Evolutionary conservation across 768 basidiomycete species (phyloP).

Genomic region (Boletales sp.): DNA sequence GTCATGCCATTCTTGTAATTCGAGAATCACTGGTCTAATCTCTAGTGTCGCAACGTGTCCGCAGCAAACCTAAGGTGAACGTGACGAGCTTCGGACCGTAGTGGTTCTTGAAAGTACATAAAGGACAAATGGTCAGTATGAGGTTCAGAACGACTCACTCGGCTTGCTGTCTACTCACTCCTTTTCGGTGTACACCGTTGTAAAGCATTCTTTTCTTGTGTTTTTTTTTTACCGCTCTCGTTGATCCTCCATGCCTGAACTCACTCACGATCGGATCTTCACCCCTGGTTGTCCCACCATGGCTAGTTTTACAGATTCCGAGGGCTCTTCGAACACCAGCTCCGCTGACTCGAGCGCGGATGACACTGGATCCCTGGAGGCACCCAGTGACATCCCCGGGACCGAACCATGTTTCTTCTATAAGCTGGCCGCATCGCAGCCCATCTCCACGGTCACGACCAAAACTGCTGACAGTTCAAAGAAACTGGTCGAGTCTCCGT

Average conservation of each 20-base stretch:
- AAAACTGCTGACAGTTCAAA: neutral
- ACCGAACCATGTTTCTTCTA: conserved; percentile 1
- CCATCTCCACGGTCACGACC: conserved; percentile 3
- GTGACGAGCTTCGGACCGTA: neutral
- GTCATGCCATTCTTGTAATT: no score
- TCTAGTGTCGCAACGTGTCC: neutral
- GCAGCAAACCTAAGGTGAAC: neutral
- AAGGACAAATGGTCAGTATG: conserved; percentile 1
- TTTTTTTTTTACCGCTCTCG: neutral
- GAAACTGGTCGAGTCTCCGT: neutral
- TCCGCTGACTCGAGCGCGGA: neutral
- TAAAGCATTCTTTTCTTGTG: conserved; percentile 1
- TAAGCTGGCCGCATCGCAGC: neutral
- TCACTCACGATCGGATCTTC: neutral
- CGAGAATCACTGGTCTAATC: neutral
- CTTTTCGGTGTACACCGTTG: neutral
- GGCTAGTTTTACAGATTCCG: neutral
- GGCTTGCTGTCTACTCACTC: neutral
- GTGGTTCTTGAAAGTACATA: conserved; percentile 3
- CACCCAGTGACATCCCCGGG: neutral
- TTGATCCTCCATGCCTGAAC: neutral
- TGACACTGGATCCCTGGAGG: conserved; percentile 1
- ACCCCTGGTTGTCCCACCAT: neutral
- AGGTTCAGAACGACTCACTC: neutral
- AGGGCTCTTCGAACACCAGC: neutral